Percentiles rank a stretch among this genome's conserved stretches.
These are phyloP conservation scores for Lathyrus tuberosus DNA, from an alignment of 306 rosid species.

Conservation along the genomic window DNA sequence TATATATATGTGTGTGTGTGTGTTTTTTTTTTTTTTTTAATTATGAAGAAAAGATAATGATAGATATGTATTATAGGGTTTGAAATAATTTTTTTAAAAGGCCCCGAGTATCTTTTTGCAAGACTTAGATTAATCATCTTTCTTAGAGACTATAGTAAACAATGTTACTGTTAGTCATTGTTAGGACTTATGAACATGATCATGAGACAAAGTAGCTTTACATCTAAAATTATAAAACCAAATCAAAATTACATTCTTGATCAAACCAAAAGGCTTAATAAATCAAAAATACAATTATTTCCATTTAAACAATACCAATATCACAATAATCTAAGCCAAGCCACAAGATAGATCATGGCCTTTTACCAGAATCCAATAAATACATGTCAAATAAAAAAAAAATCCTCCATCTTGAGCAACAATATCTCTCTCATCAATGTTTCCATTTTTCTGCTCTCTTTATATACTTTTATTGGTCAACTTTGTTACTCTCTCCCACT, in stretches of 20 bases:
- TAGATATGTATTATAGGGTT: too few relatives aligned
- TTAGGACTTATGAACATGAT: too few relatives aligned
- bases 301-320: conserved; percentile 11
- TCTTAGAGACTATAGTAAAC: too few relatives aligned
- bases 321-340: conserved; percentile 16
- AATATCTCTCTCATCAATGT: background rate
- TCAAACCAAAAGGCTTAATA: background rate
- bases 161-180: too few relatives aligned
- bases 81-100: too few relatives aligned
- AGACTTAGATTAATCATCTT: too few relatives aligned
- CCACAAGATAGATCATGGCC: conserved; percentile 6
- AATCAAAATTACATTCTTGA: background rate
- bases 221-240: too few relatives aligned
- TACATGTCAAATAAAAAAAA: background rate
- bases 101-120: too few relatives aligned
- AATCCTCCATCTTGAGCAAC: background rate
- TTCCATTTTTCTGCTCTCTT: background rate
- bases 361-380: conserved; percentile 14
- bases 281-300: background rate
- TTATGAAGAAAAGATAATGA: too few relatives aligned
- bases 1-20: too few relatives aligned
- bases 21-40: too few relatives aligned
- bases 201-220: too few relatives aligned
- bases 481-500: conserved; percentile 1
- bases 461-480: background rate